phyloP scores from a whole-genome alignment of 345 rosid genomes.

The Capsella bursapastoris region DNA sequence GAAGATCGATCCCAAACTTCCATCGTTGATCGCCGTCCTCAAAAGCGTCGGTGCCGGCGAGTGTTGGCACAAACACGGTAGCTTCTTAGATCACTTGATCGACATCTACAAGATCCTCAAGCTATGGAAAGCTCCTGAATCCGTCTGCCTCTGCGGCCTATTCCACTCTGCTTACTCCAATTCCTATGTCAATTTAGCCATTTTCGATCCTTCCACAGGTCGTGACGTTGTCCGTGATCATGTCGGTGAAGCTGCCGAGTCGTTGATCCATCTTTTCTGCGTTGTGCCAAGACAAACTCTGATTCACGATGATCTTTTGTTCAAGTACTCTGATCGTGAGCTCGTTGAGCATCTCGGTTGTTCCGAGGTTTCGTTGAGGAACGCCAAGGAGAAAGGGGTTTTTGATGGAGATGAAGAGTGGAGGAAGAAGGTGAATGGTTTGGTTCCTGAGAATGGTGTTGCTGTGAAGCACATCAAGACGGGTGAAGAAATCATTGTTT shows the following conservation, averaged over 20 bases:
- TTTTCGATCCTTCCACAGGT: conserved; percentile 83
- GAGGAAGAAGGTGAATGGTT: conserved; percentile 72
- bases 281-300: conserved; percentile 77
- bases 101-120: conserved; percentile 84
- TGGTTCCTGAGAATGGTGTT: conserved; percentile 67
- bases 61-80: conserved; percentile 99
- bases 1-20: conserved; percentile 61
- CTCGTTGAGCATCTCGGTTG: conserved; percentile 65
- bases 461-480: conserved; percentile 75
- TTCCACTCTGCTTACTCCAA: conserved; percentile 98
- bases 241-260: conserved; percentile 85
- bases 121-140: conserved; percentile 79
- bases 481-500: conserved; percentile 67
- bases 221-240: conserved; percentile 81
- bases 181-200: conserved; percentile 88
- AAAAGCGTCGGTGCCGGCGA: conserved; percentile 96
- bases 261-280: conserved; percentile 83
- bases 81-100: conserved; percentile 81
- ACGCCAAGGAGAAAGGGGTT: conserved; percentile 64
- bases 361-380: conserved; percentile 61
- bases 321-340: conserved; percentile 70
- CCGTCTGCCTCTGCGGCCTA: conserved; percentile 88
- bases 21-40: conserved; percentile 65
- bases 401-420: conserved; percentile 67
- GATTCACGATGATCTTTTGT: conserved; percentile 85